These are phyloP conservation scores for Ophiorrhiza pumila DNA, from an alignment of 257 asterid species.

Conservation along the genomic window DNA sequence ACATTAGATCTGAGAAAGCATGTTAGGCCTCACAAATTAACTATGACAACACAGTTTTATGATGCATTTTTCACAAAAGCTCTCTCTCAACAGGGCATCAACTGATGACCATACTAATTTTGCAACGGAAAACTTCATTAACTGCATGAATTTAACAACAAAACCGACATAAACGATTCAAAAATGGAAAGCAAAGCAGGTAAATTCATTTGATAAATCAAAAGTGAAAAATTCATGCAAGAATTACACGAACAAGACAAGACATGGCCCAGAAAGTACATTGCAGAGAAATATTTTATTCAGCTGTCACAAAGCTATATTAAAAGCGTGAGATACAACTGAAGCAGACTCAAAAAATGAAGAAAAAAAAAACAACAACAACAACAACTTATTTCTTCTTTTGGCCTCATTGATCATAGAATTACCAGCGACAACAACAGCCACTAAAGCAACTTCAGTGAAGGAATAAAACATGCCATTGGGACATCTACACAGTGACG, in stretches of 20 bases:
- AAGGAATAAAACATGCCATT: not conserved
- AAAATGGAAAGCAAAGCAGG: not conserved
- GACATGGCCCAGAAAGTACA: not conserved
- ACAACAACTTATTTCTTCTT: not conserved
- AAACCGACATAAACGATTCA: not conserved
- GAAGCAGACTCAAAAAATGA: too few relatives aligned
- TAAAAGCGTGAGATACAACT: not conserved
- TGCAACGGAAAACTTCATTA: not conserved
- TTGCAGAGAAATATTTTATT: not conserved
- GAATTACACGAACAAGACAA: not conserved
- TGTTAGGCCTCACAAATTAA: not conserved
- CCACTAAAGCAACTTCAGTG: not conserved
- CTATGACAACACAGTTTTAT: not conserved
- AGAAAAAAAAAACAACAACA: too few relatives aligned
- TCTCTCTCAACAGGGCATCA: constrained; percentile 3
- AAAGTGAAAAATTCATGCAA: too few relatives aligned
- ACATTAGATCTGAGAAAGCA: not conserved
- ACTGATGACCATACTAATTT: not conserved
- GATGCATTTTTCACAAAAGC: not conserved
- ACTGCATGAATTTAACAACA: not conserved
- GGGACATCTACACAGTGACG: not conserved
- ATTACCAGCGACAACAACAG: not conserved
- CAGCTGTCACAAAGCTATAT: not conserved
- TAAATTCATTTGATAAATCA: too few relatives aligned
- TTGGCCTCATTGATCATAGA: not conserved